phyloP scores from a whole-genome alignment of 495 filamentous ascomycete species.

The Penicillium paxilli region DNA sequence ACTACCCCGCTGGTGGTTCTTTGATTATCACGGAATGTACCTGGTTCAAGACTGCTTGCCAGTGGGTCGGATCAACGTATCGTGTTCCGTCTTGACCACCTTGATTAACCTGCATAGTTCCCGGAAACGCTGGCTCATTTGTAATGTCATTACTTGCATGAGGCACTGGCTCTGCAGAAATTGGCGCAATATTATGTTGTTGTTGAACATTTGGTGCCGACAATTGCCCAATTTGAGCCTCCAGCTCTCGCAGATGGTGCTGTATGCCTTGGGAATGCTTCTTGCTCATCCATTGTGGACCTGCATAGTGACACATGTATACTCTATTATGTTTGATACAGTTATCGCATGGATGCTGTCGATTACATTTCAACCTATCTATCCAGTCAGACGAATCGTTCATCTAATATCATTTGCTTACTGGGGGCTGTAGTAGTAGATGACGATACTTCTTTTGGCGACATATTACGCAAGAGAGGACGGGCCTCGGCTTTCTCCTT shows the following conservation, averaged over 20 bases:
- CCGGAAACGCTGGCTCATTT: conserved; percentile 39
- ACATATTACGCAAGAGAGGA: conserved; percentile 17
- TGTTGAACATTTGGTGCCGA: conserved; percentile 1
- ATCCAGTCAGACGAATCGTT: conserved; percentile 1
- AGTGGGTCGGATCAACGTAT: conserved; percentile 38
- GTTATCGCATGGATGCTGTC: conserved; percentile 40
- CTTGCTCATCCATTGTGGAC: conserved; percentile 6
- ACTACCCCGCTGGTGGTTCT: not conserved
- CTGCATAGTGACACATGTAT: conserved; percentile 31
- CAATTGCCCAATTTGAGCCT: conserved; percentile 17
- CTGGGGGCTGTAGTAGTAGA: not conserved
- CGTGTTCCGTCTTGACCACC: conserved; percentile 29
- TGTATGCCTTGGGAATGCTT: conserved; percentile 18
- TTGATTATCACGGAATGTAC: conserved; percentile 17
- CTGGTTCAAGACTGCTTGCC: conserved; percentile 42
- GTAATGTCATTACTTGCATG: not conserved
- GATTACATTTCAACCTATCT: conserved; percentile 46
- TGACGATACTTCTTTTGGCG: conserved; percentile 20
- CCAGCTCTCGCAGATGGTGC: conserved; percentile 13
- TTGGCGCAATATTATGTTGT: not conserved
- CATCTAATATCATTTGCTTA: not conserved
- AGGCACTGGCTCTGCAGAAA: not conserved
- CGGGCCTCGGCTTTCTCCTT: conserved; percentile 19
- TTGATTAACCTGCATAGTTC: conserved; percentile 64
- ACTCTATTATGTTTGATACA: conserved; percentile 34